These are phyloP conservation scores for Microcos paniculata DNA, from an alignment of 345 rosid genomes.

Conservation along the genomic window DNA sequence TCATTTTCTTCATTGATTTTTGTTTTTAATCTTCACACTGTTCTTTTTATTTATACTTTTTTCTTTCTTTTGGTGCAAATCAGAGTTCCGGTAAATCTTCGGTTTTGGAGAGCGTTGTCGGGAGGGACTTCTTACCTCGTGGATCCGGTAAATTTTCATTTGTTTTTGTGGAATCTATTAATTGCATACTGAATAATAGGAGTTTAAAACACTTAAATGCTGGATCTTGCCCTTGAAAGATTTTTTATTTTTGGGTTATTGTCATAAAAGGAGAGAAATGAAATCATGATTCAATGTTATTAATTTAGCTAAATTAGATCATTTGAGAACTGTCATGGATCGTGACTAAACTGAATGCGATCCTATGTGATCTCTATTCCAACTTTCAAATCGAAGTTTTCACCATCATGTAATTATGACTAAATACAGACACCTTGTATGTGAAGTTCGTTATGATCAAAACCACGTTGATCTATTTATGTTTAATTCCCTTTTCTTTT, in stretches of 20 bases:
- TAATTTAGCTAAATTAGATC: background rate
- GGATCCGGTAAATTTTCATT: conserved; percentile 79
- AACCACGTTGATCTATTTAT: background rate
- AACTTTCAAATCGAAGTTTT: background rate
- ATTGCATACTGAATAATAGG: background rate
- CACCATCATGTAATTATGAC: background rate
- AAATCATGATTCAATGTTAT: background rate
- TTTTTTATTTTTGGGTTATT: too few relatives aligned
- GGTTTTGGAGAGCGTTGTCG: conserved; percentile 93
- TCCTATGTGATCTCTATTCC: background rate
- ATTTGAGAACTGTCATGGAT: background rate
- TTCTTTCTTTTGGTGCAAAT: conserved; percentile 14
- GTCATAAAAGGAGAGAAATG: background rate
- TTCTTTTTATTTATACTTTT: conserved; percentile 12
- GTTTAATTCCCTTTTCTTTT: conserved; percentile 9
- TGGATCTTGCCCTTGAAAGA: conserved; percentile 18
- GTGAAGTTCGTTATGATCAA: background rate
- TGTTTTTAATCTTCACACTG: background rate
- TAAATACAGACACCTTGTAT: background rate
- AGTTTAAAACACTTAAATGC: background rate
- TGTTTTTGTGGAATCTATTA: conserved; percentile 1
- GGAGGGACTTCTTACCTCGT: conserved; percentile 97
- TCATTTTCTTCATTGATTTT: conserved; percentile 11
- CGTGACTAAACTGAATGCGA: background rate
- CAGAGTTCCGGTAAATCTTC: conserved; percentile 99